Evolutionary conservation across 2,329 filamentous ascomycete genomes (phyloP).

Genomic region (Aspergillus sp.): DNA sequence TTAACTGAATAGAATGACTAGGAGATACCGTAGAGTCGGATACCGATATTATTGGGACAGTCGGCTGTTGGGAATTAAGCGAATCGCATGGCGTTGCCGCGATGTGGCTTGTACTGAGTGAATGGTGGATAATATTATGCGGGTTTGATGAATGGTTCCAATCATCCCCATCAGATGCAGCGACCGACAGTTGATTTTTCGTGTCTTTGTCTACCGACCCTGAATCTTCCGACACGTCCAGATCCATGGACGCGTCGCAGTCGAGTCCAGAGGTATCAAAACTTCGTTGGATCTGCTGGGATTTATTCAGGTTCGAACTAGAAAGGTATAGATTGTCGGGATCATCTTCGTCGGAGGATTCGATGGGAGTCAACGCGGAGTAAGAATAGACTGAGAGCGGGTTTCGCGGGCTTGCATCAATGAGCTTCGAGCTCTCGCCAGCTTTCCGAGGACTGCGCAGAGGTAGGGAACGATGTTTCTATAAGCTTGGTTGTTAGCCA

Average conservation of each 20-base stretch:
- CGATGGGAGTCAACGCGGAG: conserved; percentile 32
- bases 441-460: conserved; percentile 28
- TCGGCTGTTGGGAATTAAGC: background rate
- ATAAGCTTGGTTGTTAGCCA: conserved; percentile 11
- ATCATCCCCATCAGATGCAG: conserved; percentile 17
- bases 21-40: background rate
- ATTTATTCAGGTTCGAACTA: background rate
- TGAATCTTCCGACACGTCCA: conserved; percentile 28
- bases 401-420: conserved; percentile 16
- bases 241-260: conserved; percentile 25
- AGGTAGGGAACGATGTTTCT: conserved; percentile 36
- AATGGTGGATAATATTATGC: conserved; percentile 28
- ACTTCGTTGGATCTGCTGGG: conserved; percentile 7
- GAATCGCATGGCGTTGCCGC: conserved; percentile 1
- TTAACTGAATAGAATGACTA: background rate
- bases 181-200: background rate
- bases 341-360: conserved; percentile 34
- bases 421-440: conserved; percentile 18
- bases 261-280: conserved; percentile 3
- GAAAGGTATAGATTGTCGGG: conserved; percentile 2
- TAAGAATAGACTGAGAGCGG: conserved; percentile 17
- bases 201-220: conserved; percentile 17
- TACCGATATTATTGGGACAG: background rate
- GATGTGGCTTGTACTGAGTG: conserved; percentile 19
- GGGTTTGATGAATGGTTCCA: conserved; percentile 31